A percentile compares a stretch with the other conserved stretches of the same genome.
Evolutionary conservation across 345 rosid species (phyloP).

Genomic region (Gossypium stocksii): DNA sequence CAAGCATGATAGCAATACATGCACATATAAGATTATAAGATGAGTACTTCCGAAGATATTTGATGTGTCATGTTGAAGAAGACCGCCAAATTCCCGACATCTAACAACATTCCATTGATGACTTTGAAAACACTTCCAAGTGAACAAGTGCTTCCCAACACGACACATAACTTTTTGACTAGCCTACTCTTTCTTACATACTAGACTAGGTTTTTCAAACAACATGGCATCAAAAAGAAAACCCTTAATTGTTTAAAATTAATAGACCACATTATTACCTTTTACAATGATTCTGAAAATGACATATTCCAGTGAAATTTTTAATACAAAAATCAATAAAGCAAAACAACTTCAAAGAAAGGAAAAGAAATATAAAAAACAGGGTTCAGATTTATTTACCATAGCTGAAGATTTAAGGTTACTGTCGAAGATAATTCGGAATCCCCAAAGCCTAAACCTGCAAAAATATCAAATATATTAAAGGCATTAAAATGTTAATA

Average conservation of each 20-base stretch:
- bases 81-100: not conserved
- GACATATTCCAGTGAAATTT: not conserved
- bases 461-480: not conserved
- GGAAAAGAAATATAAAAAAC: not conserved
- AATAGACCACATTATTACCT: not conserved
- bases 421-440: not conserved
- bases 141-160: conserved; percentile 1
- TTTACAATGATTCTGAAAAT: not conserved
- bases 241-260: not conserved
- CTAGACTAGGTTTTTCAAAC: not conserved
- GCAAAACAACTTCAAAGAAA: not conserved
- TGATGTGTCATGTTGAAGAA: not conserved
- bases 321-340: conserved; percentile 1
- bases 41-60: not conserved
- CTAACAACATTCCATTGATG: not conserved
- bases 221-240: not conserved
- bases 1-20: not conserved
- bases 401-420: conserved; percentile 3
- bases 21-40: not conserved
- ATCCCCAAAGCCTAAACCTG: not conserved
- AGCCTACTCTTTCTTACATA: not conserved
- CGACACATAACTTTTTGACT: not conserved
- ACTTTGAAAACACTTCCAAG: not conserved
- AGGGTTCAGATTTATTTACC: conserved; percentile 5
- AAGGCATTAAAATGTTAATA: not conserved